Evolutionary conservation across 768 basidiomycete species (phyloP).

Genomic region (Lepiota venenata): DNA sequence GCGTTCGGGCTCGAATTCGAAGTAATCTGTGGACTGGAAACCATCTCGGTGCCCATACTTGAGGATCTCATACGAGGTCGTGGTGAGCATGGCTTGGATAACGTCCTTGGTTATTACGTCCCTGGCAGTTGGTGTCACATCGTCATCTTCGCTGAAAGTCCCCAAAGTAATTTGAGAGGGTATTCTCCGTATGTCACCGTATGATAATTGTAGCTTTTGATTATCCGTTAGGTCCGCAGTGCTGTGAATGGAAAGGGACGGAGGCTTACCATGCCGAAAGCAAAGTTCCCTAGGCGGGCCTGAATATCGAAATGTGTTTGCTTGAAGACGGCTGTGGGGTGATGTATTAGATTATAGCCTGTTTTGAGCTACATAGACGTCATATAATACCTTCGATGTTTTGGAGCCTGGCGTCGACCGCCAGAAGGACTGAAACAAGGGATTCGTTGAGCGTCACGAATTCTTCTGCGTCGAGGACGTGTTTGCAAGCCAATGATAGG

Average conservation of each 20-base stretch:
- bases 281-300: conserved; percentile 29
- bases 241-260: not conserved
- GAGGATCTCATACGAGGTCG: conserved; percentile 18
- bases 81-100: conserved; percentile 13
- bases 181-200: conserved; percentile 27
- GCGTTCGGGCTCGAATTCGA: conserved; percentile 24
- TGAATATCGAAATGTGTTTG: conserved; percentile 31
- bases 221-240: not conserved
- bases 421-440: conserved; percentile 24
- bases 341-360: not conserved
- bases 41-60: conserved; percentile 31
- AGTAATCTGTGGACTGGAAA: conserved; percentile 28
- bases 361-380: not conserved
- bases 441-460: conserved; percentile 25
- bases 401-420: conserved; percentile 27
- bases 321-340: conserved; percentile 31
- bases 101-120: conserved; percentile 14
- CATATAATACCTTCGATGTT: conserved; percentile 26
- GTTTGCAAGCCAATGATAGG: conserved; percentile 28
- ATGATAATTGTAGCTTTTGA: conserved; percentile 28
- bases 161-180: conserved; percentile 28
- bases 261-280: conserved; percentile 31
- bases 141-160: conserved; percentile 22
- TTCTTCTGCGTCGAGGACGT: conserved; percentile 30
- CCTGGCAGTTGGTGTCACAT: conserved; percentile 7